These are phyloP conservation scores for Solanum hybrid DNA, from an alignment of 305 asterid genomes.

Conservation along the genomic window DNA sequence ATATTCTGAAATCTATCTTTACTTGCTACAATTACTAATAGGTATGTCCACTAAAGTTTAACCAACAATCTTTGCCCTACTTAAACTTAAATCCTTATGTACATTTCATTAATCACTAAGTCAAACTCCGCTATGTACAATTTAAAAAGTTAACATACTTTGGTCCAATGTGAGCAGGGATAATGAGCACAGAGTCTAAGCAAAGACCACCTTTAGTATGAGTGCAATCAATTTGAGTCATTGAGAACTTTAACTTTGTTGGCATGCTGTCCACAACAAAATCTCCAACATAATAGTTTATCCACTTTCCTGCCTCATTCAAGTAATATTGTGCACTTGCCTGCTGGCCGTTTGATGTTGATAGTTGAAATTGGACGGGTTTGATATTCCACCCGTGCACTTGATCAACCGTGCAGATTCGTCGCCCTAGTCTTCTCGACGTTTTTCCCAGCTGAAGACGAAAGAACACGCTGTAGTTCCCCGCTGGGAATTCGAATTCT, in stretches of 20 bases:
- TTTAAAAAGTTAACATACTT: not conserved
- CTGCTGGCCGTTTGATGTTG: slow-evolving; percentile 27
- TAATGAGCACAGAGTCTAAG: slow-evolving; percentile 39
- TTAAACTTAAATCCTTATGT: not conserved
- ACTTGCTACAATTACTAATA: not conserved
- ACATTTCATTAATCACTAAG: not conserved
- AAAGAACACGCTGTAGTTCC: slow-evolving; percentile 41
- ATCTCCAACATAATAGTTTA: slow-evolving; percentile 43
- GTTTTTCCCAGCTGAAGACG: slow-evolving; percentile 39
- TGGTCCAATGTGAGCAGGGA: slow-evolving; percentile 16
- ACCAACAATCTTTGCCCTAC: not conserved
- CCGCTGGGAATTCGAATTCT: slow-evolving; percentile 51
- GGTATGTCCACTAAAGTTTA: not conserved
- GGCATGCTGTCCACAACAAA: slow-evolving; percentile 27
- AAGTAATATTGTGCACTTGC: slow-evolving; percentile 17
- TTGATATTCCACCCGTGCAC: slow-evolving; percentile 40
- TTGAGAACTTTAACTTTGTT: slow-evolving; percentile 41
- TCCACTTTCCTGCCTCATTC: slow-evolving; percentile 35
- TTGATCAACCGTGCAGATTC: slow-evolving; percentile 9
- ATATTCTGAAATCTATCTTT: not conserved
- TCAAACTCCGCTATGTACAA: too few relatives aligned
- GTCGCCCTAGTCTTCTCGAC: slow-evolving; percentile 12
- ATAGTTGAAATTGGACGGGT: slow-evolving; percentile 38
- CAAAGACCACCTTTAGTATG: slow-evolving; percentile 59
- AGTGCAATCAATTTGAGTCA: slow-evolving; percentile 64